Evolutionary conservation across 2,329 filamentous ascomycete species (phyloP), one percentile per base, ranked within the genome.

Genomic region (Xylariales sp.): DNA sequence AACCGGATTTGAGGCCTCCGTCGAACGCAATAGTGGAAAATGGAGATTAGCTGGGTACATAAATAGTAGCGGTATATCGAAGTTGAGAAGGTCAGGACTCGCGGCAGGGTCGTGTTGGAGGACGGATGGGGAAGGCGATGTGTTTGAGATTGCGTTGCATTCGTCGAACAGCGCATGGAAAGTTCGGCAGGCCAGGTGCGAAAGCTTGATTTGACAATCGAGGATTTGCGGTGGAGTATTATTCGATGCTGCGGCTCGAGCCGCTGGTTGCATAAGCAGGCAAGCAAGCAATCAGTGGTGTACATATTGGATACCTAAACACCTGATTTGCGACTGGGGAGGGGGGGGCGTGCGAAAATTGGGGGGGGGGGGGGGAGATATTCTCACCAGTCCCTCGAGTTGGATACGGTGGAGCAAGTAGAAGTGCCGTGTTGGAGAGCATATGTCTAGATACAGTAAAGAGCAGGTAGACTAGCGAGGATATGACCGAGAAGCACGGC

Each of bases 201-300:
- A 64, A 66, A 68, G 64, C 65, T 67, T 73, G 71, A 73, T 73
- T 69, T 62, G 71, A 63, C 69, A 64, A 58, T 60, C 48, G 30
- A 52, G 58, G 61, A 41, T n/a, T 61, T 18, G 54, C 46, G n/a
- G 46, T 65, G 53, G 60, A n/a, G 57, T 65, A 34, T 23, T 23
- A 23, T 23, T 64, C 52, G 65, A 64, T 65, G 49, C 50, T 67
- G 66, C 71, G 69, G 71, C 65, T 73, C 69, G 71, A 70, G 67
- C 71, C 71, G 71, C 69, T 63, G 59, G 49, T 58, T 71, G 68
- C 64, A 69, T 71, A 57, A 64, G 55, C 55, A 53, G 46, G 60
- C 61, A 65, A 62, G 54, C 57, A 67, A 49, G 55, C 52, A 64
- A 69, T 54, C 55, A 30, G 36, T 61, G 55, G 53, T 63, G 61